Base-by-base conservation (phyloP, 176 grass and related monocot species). In the Melocanna baccifera region DNA sequence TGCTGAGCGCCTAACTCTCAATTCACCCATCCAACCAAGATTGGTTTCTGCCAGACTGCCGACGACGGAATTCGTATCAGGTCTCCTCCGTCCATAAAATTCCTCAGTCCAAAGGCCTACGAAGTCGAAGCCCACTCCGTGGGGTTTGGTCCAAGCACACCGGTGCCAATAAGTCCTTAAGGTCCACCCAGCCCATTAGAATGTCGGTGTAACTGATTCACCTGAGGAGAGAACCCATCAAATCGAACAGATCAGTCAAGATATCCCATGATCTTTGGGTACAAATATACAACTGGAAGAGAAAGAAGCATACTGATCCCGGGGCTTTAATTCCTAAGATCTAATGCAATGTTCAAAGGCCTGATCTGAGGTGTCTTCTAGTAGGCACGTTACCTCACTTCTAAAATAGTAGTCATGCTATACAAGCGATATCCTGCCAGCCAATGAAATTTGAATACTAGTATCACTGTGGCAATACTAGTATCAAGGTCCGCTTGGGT, bases 141-240 rank as follows among this genome's bases (percentile, higher is more conserved):
- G 43, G 2, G 8, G 79, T 83, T 71, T 40, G 79, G 78, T 83
- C 79, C 46, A 58, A 73, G 14, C 39, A 86, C 84, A 78, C 88
- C 23, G 3, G 23, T 18, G 69, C 75, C 12, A 6, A 10, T 4
- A 10, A 12, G 29, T 23, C 42, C 16, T 4, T 32, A 19, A 82
- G 25, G 78, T 71, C 63, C 43, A 89, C 63, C 43, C 86, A 77
- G 78, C 64, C 83, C 77, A 77, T 76, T 42, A 39, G 11, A 69
- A 12, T 52, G 13, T 22, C 51, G n/a, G 16, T 18, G 39, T 1
- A 40, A 15, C 56, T 16, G 62, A 52, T 85, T 80, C 39, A 29
- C 29, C 10, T 68, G 2, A 28, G 9, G 20, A 59, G 1, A 74
- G 58, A 37, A 51, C 40, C 2, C 20, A 57, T 68, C 69, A 69